Conservation (phyloP, 2,329 filamentous ascomycete species). For the Calonectria pseudoreteaudii region DNA sequence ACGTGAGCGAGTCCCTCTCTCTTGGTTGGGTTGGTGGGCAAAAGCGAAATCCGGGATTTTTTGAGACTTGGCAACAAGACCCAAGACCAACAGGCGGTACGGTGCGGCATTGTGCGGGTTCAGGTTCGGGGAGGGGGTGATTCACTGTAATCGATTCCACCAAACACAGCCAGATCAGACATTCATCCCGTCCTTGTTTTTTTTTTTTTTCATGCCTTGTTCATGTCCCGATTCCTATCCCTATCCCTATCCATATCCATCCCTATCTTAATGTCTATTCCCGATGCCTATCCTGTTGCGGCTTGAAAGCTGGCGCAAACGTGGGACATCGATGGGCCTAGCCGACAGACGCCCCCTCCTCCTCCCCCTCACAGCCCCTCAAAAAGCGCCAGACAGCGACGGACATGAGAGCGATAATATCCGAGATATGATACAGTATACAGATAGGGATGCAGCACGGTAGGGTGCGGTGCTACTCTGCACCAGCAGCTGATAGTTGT, state of each 20-base stretch:
- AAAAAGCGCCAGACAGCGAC: background rate
- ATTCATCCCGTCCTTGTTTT: background rate
- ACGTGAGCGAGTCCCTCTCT: background rate
- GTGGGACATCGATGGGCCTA: background rate
- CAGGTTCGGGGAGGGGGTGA: background rate
- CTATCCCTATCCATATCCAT: background rate
- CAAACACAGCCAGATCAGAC: background rate
- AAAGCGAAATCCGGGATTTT: slow-evolving; percentile 3
- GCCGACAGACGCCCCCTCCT: background rate
- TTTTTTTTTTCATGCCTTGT: background rate
- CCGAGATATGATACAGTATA: background rate
- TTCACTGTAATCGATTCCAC: background rate
- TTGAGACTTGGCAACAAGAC: slow-evolving; percentile 6
- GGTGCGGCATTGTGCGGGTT: background rate
- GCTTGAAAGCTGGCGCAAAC: background rate
- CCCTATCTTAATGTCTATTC: background rate
- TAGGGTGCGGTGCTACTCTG: background rate
- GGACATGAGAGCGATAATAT: background rate
- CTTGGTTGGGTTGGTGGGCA: background rate
- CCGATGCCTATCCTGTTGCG: background rate
- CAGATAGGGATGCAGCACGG: background rate
- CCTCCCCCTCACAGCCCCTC: background rate
- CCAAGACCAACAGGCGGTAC: slow-evolving; percentile 2
- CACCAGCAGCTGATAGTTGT: background rate
- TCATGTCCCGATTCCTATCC: background rate